Base-by-base conservation (phyloP, 371 early-diverging fungal species). In the Mortierella sp. region DNA sequence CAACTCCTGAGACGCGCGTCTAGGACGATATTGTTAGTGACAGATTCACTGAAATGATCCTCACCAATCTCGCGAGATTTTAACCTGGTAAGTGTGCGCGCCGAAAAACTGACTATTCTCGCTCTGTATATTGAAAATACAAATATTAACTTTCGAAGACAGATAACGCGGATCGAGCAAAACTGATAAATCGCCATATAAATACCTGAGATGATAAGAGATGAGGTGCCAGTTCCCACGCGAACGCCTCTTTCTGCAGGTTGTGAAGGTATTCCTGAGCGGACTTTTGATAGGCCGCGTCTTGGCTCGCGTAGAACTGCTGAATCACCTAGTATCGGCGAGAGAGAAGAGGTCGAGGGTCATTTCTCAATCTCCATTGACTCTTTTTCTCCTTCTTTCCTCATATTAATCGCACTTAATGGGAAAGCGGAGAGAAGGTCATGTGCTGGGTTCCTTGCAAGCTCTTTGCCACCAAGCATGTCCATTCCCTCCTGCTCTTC, bases 81-180 rank as follows among this genome's bases (percentile, higher is more conserved):
- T 93, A 30, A 90, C 84, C 63, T 93, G 92, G 60, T 94, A 86
- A 1, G 94, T 93, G 52, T 92, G 92, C 0, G 95, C 95, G 1
- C 94, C 95, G 83, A 92, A 93, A 69, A 94, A 94, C 50, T 89
- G 88, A 53, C 88, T 88, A 37, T 89, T 87, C 34, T 85, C 83
- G 51, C 85, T 84, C 90, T 90, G 64, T 9, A 24, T 9, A 60
- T 15, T 43, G 30, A 26, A 57, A 50, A 39, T 12, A 14, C n/a
- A n/a, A n/a, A n/a, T n/a, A n/a, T n/a, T n/a, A n/a, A n/a, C n/a
- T n/a, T n/a, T n/a, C n/a, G n/a, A n/a, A n/a, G n/a, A n/a, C n/a
- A n/a, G n/a, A n/a, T n/a, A n/a, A n/a, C n/a, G n/a, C n/a, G n/a
- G n/a, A n/a, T n/a, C n/a, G n/a, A n/a, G n/a, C n/a, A n/a, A n/a